A percentile compares a stretch with the other conserved stretches of the same genome.
Conservation (phyloP, 179 eudicot species). For the Spergularia azorica region DNA sequence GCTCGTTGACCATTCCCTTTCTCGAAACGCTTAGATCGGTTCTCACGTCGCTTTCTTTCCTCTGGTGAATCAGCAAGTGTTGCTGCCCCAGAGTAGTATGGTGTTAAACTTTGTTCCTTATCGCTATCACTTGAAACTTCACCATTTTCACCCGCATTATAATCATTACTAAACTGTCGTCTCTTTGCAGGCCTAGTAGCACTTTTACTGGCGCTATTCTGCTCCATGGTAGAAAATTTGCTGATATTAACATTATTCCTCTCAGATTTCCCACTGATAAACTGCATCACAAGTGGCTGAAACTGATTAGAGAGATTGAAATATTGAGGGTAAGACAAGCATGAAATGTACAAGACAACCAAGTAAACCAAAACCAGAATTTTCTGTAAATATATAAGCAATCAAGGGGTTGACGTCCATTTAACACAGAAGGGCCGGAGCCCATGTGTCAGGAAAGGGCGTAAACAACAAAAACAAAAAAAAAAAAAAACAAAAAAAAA, state of each 20-base stretch:
- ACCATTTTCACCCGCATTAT: slow-evolving; percentile 52
- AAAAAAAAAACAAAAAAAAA: too few relatives aligned
- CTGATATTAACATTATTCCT: slow-evolving; percentile 41
- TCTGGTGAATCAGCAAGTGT: slow-evolving; percentile 85
- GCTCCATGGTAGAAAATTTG: slow-evolving; percentile 51
- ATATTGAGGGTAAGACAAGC: background rate
- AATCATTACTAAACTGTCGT: slow-evolving; percentile 56
- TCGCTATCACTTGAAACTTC: slow-evolving; percentile 91
- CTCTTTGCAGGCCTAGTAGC: slow-evolving; percentile 64
- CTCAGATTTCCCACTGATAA: slow-evolving; percentile 57
- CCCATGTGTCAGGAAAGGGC: too few relatives aligned
- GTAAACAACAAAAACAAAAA: too few relatives aligned
- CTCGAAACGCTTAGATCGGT: slow-evolving; percentile 87
- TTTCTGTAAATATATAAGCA: too few relatives aligned
- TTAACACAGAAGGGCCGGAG: too few relatives aligned
- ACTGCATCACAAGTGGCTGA: slow-evolving; percentile 44
- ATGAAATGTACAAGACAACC: too few relatives aligned
- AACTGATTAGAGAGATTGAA: background rate
- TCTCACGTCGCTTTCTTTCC: slow-evolving; percentile 87
- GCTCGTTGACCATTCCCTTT: slow-evolving; percentile 60
- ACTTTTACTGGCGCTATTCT: slow-evolving; percentile 43
- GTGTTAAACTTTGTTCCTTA: slow-evolving; percentile 71
- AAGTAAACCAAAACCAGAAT: background rate
- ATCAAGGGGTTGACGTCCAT: too few relatives aligned
- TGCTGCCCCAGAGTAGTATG: slow-evolving; percentile 67